phyloP scores from a whole-genome alignment of 2,329 filamentous ascomycete species.

The Leptographium galeiforme region DNA sequence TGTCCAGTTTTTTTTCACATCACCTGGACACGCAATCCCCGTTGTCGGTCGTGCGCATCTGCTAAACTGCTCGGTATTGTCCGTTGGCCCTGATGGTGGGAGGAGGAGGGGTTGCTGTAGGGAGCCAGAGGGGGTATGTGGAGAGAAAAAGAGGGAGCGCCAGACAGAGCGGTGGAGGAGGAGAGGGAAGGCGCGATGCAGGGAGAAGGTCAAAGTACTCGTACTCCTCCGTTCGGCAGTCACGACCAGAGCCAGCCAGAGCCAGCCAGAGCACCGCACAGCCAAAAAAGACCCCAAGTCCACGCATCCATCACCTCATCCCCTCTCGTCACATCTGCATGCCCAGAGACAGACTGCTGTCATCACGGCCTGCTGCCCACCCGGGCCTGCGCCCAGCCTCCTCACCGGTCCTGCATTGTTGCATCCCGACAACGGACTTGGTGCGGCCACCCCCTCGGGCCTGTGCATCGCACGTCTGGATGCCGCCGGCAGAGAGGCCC shows the following conservation, averaged over 20 bases:
- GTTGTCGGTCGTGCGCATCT: neutral
- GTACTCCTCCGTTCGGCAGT: neutral
- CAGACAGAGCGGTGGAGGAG: neutral
- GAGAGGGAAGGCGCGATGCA: too few species aligned
- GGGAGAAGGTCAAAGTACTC: too few species aligned
- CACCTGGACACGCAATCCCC: slow-evolving; percentile 1
- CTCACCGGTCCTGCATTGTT: too few species aligned
- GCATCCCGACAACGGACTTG: too few species aligned
- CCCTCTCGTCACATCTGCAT: too few species aligned
- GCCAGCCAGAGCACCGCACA: too few species aligned
- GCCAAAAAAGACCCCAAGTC: too few species aligned
- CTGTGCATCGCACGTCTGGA: neutral
- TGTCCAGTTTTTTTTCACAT: slow-evolving; percentile 2
- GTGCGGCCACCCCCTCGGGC: neutral
- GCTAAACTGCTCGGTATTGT: neutral
- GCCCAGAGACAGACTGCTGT: too few species aligned
- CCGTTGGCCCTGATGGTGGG: neutral
- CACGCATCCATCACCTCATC: too few species aligned
- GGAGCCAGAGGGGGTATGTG: neutral
- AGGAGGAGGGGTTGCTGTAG: slow-evolving; percentile 1
- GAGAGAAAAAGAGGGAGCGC: neutral
- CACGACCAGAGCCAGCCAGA: neutral
- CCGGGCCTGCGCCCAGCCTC: too few species aligned
- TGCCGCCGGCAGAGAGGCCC: neutral
- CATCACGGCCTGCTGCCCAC: too few species aligned